phyloP scores from a whole-genome alignment of 306 rosid genomes.

The Heteromeles arbutifolia region DNA sequence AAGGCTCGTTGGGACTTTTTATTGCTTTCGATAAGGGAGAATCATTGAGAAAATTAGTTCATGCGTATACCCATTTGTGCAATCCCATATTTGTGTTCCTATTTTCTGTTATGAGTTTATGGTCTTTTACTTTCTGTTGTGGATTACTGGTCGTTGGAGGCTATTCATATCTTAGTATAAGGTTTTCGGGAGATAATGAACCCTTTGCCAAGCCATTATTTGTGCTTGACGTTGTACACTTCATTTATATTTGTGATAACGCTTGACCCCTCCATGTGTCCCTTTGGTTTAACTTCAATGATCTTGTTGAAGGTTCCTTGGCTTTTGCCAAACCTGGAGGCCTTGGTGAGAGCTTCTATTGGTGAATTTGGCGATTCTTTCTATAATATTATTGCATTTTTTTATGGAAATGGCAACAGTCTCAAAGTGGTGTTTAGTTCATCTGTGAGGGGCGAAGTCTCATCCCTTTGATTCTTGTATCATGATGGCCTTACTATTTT shows the following conservation, averaged over 20 bases:
- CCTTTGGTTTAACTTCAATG: constrained; percentile 49
- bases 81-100: too few species aligned
- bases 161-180: not conserved
- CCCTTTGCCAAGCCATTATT: constrained; percentile 11
- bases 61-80: not conserved
- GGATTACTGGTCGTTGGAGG: not conserved
- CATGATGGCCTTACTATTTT: constrained; percentile 58
- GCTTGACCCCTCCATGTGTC: constrained; percentile 29
- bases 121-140: not conserved
- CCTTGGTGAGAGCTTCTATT: constrained; percentile 52
- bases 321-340: constrained; percentile 59
- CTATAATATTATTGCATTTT: constrained; percentile 50
- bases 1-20: not conserved
- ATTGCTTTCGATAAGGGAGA: not conserved
- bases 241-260: constrained; percentile 21
- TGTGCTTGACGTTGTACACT: constrained; percentile 15
- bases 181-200: not conserved
- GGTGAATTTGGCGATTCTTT: constrained; percentile 62
- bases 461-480: constrained; percentile 46
- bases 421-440: constrained; percentile 53
- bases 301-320: constrained; percentile 58
- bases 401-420: constrained; percentile 47
- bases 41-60: not conserved
- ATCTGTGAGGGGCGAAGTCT: constrained; percentile 56
- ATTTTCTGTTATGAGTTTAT: not conserved